Evolutionary conservation across 1,284 basidiomycete species (phyloP).

Genomic region (Naganishia sp.): DNA sequence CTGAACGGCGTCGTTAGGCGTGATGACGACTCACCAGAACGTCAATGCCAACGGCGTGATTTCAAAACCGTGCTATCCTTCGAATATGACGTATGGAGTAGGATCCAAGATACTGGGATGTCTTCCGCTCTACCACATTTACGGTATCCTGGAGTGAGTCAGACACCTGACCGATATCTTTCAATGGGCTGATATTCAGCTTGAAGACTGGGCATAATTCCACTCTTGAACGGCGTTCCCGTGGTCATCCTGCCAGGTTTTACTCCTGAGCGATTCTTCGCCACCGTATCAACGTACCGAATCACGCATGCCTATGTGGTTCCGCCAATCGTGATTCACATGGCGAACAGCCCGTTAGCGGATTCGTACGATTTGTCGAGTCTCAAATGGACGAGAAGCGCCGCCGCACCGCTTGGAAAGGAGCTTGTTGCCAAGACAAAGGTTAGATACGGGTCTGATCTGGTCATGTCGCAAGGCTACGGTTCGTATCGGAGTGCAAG

Average conservation of each 20-base stretch:
- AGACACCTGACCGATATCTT: not conserved
- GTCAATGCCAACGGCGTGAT: slow-evolving; percentile 15
- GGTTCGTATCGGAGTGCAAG: slow-evolving; percentile 51
- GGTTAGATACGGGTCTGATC: slow-evolving; percentile 3
- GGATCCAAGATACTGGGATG: slow-evolving; percentile 42
- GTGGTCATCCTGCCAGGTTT: slow-evolving; percentile 72
- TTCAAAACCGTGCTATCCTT: slow-evolving; percentile 20
- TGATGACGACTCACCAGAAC: slow-evolving; percentile 28
- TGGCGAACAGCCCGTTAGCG: slow-evolving; percentile 59
- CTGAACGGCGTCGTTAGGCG: not conserved
- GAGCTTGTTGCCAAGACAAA: slow-evolving; percentile 53
- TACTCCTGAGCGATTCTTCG: slow-evolving; percentile 59
- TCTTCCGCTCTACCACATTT: slow-evolving; percentile 38
- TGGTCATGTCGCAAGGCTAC: slow-evolving; percentile 29
- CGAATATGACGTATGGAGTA: slow-evolving; percentile 2
- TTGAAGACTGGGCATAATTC: slow-evolving; percentile 60
- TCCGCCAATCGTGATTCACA: slow-evolving; percentile 73
- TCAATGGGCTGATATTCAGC: not conserved
- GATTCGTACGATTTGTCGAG: slow-evolving; percentile 69
- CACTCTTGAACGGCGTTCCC: slow-evolving; percentile 62
- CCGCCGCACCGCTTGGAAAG: slow-evolving; percentile 76
- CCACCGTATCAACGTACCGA: slow-evolving; percentile 68
- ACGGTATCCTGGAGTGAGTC: slow-evolving; percentile 38
- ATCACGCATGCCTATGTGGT: slow-evolving; percentile 69
- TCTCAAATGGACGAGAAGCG: slow-evolving; percentile 66